Conservation (phyloP, 106 monocot genomes). For the Dendrobium chrysotoxum region DNA sequence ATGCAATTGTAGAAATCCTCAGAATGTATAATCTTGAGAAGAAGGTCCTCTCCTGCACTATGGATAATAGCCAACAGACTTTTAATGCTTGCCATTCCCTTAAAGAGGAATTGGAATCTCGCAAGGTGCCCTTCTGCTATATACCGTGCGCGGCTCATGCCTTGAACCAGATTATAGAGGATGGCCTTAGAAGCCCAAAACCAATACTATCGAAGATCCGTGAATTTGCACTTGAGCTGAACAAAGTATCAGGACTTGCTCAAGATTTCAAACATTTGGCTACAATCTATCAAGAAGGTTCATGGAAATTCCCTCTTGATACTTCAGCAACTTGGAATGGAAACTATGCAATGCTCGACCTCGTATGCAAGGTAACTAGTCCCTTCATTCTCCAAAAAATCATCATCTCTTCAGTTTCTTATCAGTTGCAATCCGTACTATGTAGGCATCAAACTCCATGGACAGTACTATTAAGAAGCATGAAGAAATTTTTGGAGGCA, state of each 20-base stretch:
- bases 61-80: constrained; percentile 53
- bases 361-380: constrained; percentile 58
- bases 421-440: background rate
- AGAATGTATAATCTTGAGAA: constrained; percentile 52
- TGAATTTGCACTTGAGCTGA: constrained; percentile 63
- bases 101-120: constrained; percentile 63
- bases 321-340: constrained; percentile 73
- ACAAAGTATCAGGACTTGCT: constrained; percentile 34
- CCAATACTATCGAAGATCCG: constrained; percentile 59
- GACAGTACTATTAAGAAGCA: constrained; percentile 68
- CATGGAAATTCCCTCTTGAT: constrained; percentile 88
- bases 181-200: constrained; percentile 46
- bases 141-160: constrained; percentile 76
- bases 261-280: constrained; percentile 67
- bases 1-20: constrained; percentile 39
- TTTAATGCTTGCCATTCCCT: constrained; percentile 58
- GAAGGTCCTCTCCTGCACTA: constrained; percentile 64
- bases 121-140: constrained; percentile 49
- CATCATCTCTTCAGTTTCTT: background rate
- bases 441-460: constrained; percentile 72
- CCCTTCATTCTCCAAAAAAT: background rate
- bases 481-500: constrained; percentile 43
- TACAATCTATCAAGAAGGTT: constrained; percentile 65
- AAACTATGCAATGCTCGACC: constrained; percentile 78
- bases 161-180: constrained; percentile 73